Base-by-base conservation (phyloP, 352 stramenopile species). In the Pythium periplocum region DNA sequence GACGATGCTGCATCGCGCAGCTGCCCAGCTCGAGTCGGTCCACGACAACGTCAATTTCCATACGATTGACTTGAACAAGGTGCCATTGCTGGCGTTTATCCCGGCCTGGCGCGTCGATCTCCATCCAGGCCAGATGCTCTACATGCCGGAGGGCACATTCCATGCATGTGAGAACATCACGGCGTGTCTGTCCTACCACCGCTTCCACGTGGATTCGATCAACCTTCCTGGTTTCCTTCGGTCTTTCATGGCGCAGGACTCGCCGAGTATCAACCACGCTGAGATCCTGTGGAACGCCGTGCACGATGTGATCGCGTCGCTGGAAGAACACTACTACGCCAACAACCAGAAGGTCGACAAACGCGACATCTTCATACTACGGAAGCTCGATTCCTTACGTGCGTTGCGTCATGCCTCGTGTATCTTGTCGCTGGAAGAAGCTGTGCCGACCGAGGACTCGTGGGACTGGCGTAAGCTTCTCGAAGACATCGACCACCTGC, bases 241-340 rank as follows among this genome's bases (percentile, higher is more conserved):
- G 51, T 96, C 87, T 11, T 87, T 97, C 56, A 75, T 96, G 45
- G 85, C 90, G 38, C 75, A 92, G 52, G 93, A 98, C 71, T 88
- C 88, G 30, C 78, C 75, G 12, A 81, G 90, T 45, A 95, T 97
- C 52, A 86, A 95, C 53, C 89, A 97, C 48, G 83, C 87, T 36
- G 87, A 97, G 66, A 93, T 98, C 45, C 54, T 98, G 39, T 98
- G 93, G 93, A 98, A 98, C 64, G 72, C 84, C 8, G 76, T 75
- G 8, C 78, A 91, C 51, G 88, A 95, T 53, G 68, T 97, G 7
- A 96, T 97, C 62, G 74, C 79, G 26, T 76, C 85, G 30, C 65
- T 97, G 6, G 87, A 97, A 53, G 69, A 82, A 60, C 93, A 69
- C 39, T 86, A 76, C 58, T 72, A 77, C 57, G 86, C 62, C 10